Conservation (phyloP, 495 filamentous ascomycete species). For the Hypoxylon subgilvum region DNA sequence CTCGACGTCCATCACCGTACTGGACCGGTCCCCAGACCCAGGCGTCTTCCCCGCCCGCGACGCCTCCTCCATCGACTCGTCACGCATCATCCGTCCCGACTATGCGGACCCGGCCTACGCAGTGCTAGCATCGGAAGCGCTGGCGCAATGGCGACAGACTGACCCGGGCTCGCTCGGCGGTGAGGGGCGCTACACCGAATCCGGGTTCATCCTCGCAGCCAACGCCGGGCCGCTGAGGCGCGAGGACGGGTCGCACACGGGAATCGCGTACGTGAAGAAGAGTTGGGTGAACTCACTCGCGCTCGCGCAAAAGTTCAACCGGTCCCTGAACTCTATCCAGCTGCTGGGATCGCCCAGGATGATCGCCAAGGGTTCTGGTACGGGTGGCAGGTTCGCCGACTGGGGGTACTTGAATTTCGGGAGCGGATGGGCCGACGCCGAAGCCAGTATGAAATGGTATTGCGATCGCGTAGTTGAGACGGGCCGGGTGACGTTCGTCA, state of each 20-base stretch:
- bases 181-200: slow-evolving; percentile 74
- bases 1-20: slow-evolving; percentile 63
- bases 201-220: slow-evolving; percentile 73
- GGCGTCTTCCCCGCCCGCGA: slow-evolving; percentile 68
- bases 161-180: slow-evolving; percentile 59
- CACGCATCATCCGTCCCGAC: slow-evolving; percentile 81
- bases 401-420: slow-evolving; percentile 82
- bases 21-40: slow-evolving; percentile 66
- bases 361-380: slow-evolving; percentile 54
- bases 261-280: slow-evolving; percentile 67
- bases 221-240: slow-evolving; percentile 46
- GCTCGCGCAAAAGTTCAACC: slow-evolving; percentile 44
- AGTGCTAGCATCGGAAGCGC: slow-evolving; percentile 69
- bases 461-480: slow-evolving; percentile 58
- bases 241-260: slow-evolving; percentile 50
- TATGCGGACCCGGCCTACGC: slow-evolving; percentile 78
- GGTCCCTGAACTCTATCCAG: slow-evolving; percentile 55
- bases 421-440: slow-evolving; percentile 87
- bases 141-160: slow-evolving; percentile 70
- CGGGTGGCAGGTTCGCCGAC: slow-evolving; percentile 59
- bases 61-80: slow-evolving; percentile 74
- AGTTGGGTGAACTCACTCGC: slow-evolving; percentile 68
- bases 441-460: slow-evolving; percentile 69
- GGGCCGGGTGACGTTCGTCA: slow-evolving; percentile 67
- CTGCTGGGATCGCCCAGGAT: slow-evolving; percentile 58